These are phyloP conservation scores for Ophiocordyceps camponoti-floridani DNA, from an alignment of 2,329 filamentous ascomycete species.

Conservation along the genomic window DNA sequence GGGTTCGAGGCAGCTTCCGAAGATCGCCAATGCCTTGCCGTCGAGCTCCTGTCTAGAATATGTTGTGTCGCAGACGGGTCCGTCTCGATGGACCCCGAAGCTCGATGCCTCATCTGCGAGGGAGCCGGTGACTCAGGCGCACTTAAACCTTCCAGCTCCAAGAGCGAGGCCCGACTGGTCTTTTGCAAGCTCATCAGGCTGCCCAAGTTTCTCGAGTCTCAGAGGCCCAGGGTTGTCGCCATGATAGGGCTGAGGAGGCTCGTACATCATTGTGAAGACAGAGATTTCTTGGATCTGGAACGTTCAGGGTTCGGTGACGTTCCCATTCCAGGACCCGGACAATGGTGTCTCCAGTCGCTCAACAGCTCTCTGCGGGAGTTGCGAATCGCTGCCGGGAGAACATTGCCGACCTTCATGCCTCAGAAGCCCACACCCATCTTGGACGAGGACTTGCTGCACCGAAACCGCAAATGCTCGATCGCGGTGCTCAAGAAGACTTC, in stretches of 20 bases:
- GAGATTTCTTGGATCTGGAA: slow-evolving; percentile 46
- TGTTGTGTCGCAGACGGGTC: slow-evolving; percentile 10
- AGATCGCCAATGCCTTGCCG: slow-evolving; percentile 28
- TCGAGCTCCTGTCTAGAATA: slow-evolving; percentile 38
- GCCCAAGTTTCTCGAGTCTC: slow-evolving; percentile 30
- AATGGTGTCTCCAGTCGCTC: slow-evolving; percentile 68
- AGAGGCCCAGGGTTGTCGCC: slow-evolving; percentile 46
- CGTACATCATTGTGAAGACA: slow-evolving; percentile 44
- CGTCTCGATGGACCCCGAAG: background rate
- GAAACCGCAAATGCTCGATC: slow-evolving; percentile 48
- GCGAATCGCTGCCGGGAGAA: slow-evolving; percentile 58
- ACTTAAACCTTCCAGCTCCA: slow-evolving; percentile 5
- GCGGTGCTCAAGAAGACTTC: slow-evolving; percentile 56
- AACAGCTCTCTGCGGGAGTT: slow-evolving; percentile 75
- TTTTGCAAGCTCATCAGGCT: slow-evolving; percentile 28
- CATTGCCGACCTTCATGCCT: slow-evolving; percentile 46
- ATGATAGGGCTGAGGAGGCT: slow-evolving; percentile 57
- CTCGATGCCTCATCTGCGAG: slow-evolving; percentile 11
- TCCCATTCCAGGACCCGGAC: slow-evolving; percentile 47
- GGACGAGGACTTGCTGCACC: slow-evolving; percentile 9
- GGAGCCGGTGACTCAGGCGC: background rate
- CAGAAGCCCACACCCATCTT: slow-evolving; percentile 6
- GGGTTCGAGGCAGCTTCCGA: slow-evolving; percentile 29
- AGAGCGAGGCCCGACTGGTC: slow-evolving; percentile 21
- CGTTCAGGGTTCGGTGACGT: slow-evolving; percentile 44